Base-by-base conservation (phyloP, 163 green algal genomes). In the Chlamydomonas reinhardtii region DNA sequence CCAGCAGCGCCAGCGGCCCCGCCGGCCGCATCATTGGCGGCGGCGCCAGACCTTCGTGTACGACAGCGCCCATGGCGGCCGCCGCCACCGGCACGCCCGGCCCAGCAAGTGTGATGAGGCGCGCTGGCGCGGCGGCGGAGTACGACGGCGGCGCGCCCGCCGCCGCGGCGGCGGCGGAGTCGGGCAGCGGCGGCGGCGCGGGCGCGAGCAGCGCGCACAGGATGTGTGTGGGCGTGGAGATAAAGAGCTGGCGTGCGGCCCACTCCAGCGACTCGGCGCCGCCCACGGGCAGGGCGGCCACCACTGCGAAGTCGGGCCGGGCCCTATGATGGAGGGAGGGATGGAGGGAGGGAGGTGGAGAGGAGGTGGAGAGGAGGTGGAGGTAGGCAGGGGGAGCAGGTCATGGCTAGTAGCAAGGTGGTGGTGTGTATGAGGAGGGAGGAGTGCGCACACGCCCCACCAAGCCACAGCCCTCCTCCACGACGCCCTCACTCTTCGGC, bases 181-280 rank as follows among this genome's bases (percentile, higher is more conserved):
- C 17, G 19, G 52, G 68, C 15, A 85, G 48, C 25, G 19, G 12
- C 32, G 79, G 68, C 79, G 79, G 32, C 24, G 15, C 12, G 68
- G 73, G 81, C 9, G 84, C 29, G 16, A 91, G 32, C 15, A 89
- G 77, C 17, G 72, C 88, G 20, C 34, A 39, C 73, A 87, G 69
- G 74, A 87, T 76, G 72, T 87, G 78, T 11, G 91, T 93, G 48
- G 91, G 91, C 6, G 93, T 95, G 65, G 91, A 85, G 71, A 97
- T 75, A 76, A 93, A 97, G 52, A 98, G 91, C 92, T 97, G 95
- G 0, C 94, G 91, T 56, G 85, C 90, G 80, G 90, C 93, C 96
- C 83, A 97, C 70, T 85, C 92, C 84, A 88, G 73, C 52, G 83
- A 76, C 34, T 86, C 84, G n/a, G 90, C 87, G n/a, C 87, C 84